Evolutionary conservation across 2,329 filamentous ascomycete species (phyloP).

Genomic region (Apiospora pterosperma): DNA sequence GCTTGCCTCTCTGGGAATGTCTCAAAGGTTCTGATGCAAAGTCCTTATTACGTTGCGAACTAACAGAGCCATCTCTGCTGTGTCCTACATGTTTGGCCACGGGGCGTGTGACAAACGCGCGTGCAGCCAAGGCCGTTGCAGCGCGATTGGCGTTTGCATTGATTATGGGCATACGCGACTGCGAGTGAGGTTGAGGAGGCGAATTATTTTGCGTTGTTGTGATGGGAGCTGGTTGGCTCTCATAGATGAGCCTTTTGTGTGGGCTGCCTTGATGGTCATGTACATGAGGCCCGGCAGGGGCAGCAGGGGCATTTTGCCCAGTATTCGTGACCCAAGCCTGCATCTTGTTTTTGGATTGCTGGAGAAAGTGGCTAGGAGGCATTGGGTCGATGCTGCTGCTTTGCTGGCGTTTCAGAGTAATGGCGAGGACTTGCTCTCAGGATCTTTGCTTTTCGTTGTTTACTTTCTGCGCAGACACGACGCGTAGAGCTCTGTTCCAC

Average conservation of each 20-base stretch:
- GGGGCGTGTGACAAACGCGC: conserved; percentile 13
- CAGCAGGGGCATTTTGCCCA: conserved; percentile 20
- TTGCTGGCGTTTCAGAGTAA: conserved; percentile 7
- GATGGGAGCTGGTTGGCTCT: conserved; percentile 8
- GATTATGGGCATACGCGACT: conserved; percentile 22
- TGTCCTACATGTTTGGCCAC: conserved; percentile 18
- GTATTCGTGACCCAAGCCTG: conserved; percentile 30
- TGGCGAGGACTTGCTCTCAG: not conserved
- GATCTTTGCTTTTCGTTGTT: conserved; percentile 6
- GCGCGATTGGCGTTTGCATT: conserved; percentile 24
- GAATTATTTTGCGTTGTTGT: conserved; percentile 12
- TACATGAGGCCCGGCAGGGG: conserved; percentile 16
- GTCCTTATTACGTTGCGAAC: conserved; percentile 16
- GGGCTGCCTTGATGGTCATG: conserved; percentile 18
- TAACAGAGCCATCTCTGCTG: conserved; percentile 20
- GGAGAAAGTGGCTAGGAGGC: conserved; percentile 27
- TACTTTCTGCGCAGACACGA: not conserved
- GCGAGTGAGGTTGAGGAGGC: conserved; percentile 20
- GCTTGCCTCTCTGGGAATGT: conserved; percentile 13
- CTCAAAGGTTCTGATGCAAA: conserved; percentile 21
- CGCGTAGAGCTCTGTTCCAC: conserved; percentile 5
- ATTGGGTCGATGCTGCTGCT: conserved; percentile 17
- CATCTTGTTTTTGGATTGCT: conserved; percentile 29
- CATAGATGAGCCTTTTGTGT: conserved; percentile 19
- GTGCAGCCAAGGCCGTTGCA: conserved; percentile 16